Percentiles rank a stretch among this genome's conserved stretches.
Evolutionary conservation across 1,284 basidiomycete species (phyloP).

Genomic region (Fomitopsis betulina): DNA sequence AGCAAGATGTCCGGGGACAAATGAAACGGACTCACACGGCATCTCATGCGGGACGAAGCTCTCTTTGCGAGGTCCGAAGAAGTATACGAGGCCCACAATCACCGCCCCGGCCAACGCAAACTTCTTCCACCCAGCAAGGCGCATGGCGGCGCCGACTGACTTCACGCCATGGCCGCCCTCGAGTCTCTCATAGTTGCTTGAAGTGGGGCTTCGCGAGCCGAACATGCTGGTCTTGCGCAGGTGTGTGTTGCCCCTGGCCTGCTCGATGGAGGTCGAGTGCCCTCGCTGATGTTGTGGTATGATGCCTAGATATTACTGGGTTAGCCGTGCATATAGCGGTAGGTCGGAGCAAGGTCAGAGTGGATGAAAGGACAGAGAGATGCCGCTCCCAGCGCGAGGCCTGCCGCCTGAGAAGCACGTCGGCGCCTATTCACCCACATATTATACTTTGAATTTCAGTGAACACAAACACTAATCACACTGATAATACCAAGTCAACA

Average conservation of each 20-base stretch:
- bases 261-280: slow-evolving; percentile 27
- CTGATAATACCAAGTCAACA: no score
- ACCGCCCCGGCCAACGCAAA: slow-evolving; percentile 51
- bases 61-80: slow-evolving; percentile 53
- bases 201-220: slow-evolving; percentile 36
- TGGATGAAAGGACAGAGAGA: neutral
- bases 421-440: no score
- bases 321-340: neutral
- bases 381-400: no score
- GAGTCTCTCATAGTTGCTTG: slow-evolving; percentile 55
- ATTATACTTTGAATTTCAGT: no score
- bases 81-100: slow-evolving; percentile 55
- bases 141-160: slow-evolving; percentile 23
- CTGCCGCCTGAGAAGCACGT: no score
- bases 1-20: neutral
- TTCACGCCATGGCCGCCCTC: slow-evolving; percentile 55
- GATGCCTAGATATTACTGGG: neutral
- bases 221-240: slow-evolving; percentile 23
- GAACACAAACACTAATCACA: no score
- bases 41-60: slow-evolving; percentile 18
- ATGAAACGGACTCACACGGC: slow-evolving; percentile 19
- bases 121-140: slow-evolving; percentile 60
- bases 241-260: neutral
- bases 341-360: neutral
- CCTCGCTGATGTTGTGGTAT: slow-evolving; percentile 24